Evolutionary conservation across 2,329 filamentous ascomycete species (phyloP), one percentile per base, ranked within the genome.

Genomic region (Colletotrichum chrysophilum): DNA sequence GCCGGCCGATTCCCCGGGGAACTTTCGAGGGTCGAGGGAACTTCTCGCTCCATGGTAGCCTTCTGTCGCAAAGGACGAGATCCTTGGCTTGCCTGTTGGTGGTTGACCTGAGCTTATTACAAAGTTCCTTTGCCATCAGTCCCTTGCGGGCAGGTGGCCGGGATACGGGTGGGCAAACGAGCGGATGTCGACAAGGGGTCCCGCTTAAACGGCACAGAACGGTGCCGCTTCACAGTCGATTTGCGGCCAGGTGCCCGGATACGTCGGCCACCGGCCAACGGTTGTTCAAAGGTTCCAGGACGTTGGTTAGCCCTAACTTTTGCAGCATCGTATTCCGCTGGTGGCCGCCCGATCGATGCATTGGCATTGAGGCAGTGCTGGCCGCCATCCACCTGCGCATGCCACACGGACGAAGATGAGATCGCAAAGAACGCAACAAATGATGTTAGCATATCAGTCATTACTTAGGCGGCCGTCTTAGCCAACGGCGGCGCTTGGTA

Each of bases 321-420:
- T 66, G 38, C 52, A 24, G 43, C 32, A 70, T 30, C 55, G 26
- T 36, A 55, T 32, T 67, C 56, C 58, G 36, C 48, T 24, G 62
- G 64, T 48, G 73, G 62, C 55, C 62, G 60, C 62, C 73, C 58
- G 73, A 73, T 64, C 58, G 64, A 73, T 36, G 69, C 56, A 73
- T 68, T 75, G 56, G 38, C 73, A 64, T 58, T 75, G 73, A 26
- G 73, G 73, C 73, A 72, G 73, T 75, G 73, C 73, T 75, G 71
- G 16, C 12, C 24, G 38, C 28, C 48, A 61, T 32, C 62, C 52
- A 60, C 52, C 28, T 71, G 24, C 24, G 36, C 30, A 61, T 61
- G 38, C 58, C 18, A 32, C 32, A 24, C 16, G 21, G 52, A 32
- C 21, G 52, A 69, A 72, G 62, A 72, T 58, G 68, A 64, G 43